Evolutionary conservation across 495 filamentous ascomycete genomes (phyloP), one percentile per base, ranked within the genome.

Genomic region (Hypoxylon fragiforme): DNA sequence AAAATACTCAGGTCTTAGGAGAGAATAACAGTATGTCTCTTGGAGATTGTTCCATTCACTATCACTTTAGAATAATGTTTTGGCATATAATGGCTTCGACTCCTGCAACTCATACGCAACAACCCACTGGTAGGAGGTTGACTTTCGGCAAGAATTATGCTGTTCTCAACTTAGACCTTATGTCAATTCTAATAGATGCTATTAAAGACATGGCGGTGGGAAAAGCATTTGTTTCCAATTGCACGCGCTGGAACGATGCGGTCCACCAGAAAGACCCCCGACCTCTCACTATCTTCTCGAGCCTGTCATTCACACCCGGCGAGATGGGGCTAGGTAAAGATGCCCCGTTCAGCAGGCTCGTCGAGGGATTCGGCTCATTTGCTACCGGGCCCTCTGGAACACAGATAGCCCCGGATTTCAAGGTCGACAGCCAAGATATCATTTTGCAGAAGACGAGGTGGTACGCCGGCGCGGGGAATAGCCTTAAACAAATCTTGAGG

Each of bases 141-240:
- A 68, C 30, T 31, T 76, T 76, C 49, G 71, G 70, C 26, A 48
- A 59, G 13, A 53, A 63, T 32, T 75, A 70, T 56, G 73, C 72
- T 0, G 54, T 78, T 49, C 70, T 78, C n/a, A 76, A 77, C 46
- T 60, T 78, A 12, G 73, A 78, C 57, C 59, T 70, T 50, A 78
- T 77, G 63, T 55, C 61, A n/a, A 35, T 66, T 11, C 65, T 78
- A 11, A 64, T 75, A 19, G 51, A 65, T 24, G 40, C 60, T 13
- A 38, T 73, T 35, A 53, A 65, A 20, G 40, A 60, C 16, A 73
- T 71, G 2, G 13, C 58, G 0, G 68, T 69, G 12, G 73, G 74
- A 24, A 14, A 49, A 13, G 41, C 28, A 20, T 72, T 65, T 21
- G 66, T 72, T 46, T 22, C 40, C 21, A 68, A 52, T 34, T 60